These are phyloP conservation scores for Aotearoamyces nothofagi DNA, from an alignment of 2,329 filamentous ascomycete genomes.

Conservation along the genomic window DNA sequence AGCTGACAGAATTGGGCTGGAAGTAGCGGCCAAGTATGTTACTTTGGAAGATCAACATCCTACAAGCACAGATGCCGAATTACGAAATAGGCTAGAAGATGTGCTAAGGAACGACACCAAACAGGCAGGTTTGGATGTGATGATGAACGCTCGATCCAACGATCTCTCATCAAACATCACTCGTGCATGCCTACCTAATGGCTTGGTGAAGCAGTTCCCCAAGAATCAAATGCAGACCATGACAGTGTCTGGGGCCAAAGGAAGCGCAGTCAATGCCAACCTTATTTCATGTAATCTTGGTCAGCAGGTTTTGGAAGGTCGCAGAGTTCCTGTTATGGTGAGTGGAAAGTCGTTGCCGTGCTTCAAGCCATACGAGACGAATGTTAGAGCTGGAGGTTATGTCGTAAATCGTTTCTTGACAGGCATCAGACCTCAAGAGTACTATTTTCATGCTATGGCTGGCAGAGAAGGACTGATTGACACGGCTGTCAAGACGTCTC, in stretches of 20 bases:
- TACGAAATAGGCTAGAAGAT: conserved; percentile 69
- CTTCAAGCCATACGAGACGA: conserved; percentile 83
- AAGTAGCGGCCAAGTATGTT: conserved; percentile 79
- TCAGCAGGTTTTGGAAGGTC: conserved; percentile 89
- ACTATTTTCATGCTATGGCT: conserved; percentile 99
- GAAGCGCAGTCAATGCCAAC: conserved; percentile 83
- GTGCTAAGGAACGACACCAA: conserved; percentile 85
- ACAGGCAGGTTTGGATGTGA: conserved; percentile 74
- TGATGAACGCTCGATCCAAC: conserved; percentile 60
- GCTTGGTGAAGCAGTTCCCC: conserved; percentile 82
- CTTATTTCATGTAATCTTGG: conserved; percentile 96
- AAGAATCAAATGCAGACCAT: conserved; percentile 98
- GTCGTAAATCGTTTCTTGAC: conserved; percentile 95
- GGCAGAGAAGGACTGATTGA: conserved; percentile 96
- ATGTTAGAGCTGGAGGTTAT: conserved; percentile 81
- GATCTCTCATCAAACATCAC: conserved; percentile 69
- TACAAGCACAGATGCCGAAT: conserved; percentile 49
- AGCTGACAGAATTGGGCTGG: conserved; percentile 55
- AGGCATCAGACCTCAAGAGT: conserved; percentile 91
- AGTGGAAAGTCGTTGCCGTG: conserved; percentile 93
- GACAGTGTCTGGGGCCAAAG: conserved; percentile 94
- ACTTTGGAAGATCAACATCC: conserved; percentile 54
- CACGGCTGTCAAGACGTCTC: conserved; percentile 95
- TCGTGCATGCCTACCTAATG: conserved; percentile 60
- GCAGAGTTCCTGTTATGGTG: conserved; percentile 92